Percentiles rank a stretch among this genome's conserved stretches.
These are phyloP conservation scores for Cadophora sp. DNA, from an alignment of 2,329 filamentous ascomycete species.

Conservation along the genomic window DNA sequence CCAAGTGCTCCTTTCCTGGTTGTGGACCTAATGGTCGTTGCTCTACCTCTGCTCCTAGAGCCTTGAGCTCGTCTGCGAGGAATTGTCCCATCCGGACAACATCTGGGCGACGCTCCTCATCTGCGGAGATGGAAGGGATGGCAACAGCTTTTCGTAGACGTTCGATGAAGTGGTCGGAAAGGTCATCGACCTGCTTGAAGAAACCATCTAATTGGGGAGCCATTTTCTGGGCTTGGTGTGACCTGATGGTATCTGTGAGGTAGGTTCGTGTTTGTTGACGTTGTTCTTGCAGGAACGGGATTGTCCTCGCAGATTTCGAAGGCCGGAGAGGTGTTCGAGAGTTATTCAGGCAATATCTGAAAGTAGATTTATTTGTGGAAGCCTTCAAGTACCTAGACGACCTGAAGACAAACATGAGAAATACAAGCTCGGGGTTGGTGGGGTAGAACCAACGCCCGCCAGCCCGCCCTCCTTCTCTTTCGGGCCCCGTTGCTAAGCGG, in stretches of 20 bases:
- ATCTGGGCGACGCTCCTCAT: constrained; percentile 86
- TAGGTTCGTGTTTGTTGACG: constrained; percentile 30
- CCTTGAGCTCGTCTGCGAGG: constrained; percentile 81
- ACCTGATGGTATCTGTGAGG: constrained; percentile 38
- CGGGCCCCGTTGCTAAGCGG: constrained; percentile 11
- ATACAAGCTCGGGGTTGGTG: constrained; percentile 10
- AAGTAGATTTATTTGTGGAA: constrained; percentile 2
- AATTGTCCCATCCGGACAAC: constrained; percentile 97
- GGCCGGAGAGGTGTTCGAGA: background rate
- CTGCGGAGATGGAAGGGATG: constrained; percentile 94
- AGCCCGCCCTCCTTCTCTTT: constrained; percentile 3
- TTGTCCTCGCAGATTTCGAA: background rate
- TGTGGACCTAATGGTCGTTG: constrained; percentile 89
- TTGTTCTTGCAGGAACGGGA: background rate
- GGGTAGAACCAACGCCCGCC: background rate
- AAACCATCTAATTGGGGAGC: constrained; percentile 88
- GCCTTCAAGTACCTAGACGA: background rate
- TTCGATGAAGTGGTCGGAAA: constrained; percentile 84
- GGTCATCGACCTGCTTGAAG: constrained; percentile 88
- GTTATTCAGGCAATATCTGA: background rate
- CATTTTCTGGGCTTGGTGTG: constrained; percentile 72
- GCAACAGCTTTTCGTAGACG: constrained; percentile 90
- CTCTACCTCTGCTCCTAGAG: constrained; percentile 86
- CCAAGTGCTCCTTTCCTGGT: constrained; percentile 86
- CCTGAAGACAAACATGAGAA: constrained; percentile 6